These are phyloP conservation scores for Mollisia scopiformis DNA, from an alignment of 2,329 filamentous ascomycete species.

Conservation along the genomic window DNA sequence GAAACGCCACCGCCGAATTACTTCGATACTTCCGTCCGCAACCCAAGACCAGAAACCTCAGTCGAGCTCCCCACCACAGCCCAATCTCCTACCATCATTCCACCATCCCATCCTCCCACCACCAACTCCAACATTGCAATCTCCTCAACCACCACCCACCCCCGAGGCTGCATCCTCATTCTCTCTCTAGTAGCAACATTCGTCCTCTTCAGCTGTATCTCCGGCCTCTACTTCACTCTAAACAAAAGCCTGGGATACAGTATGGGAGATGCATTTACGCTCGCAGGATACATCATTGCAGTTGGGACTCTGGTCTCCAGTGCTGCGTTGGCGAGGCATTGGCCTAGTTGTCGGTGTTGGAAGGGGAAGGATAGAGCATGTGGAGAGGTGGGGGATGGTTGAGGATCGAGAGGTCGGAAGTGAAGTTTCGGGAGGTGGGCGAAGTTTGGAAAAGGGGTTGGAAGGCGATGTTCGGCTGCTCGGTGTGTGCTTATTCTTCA, in stretches of 20 bases:
- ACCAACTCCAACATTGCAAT: neutral
- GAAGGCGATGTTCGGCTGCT: too few species aligned
- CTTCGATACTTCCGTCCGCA: neutral
- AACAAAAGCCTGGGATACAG: neutral
- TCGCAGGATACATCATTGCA: neutral
- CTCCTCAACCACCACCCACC: neutral
- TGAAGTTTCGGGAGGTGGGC: too few species aligned
- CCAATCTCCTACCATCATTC: neutral
- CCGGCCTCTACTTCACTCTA: neutral
- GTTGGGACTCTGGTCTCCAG: neutral
- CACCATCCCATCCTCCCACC: neutral
- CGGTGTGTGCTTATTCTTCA: too few species aligned
- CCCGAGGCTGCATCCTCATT: neutral
- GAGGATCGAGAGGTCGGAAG: too few species aligned
- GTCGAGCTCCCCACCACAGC: neutral
- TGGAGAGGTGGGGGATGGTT: neutral
- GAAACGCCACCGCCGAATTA: neutral
- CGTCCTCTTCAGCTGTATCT: neutral
- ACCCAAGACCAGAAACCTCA: neutral
- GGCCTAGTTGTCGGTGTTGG: slow-evolving; percentile 3
- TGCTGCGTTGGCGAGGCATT: neutral
- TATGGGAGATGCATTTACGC: slow-evolving; percentile 4
- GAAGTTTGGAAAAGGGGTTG: too few species aligned
- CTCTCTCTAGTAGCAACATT: neutral
- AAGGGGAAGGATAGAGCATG: too few species aligned